Conservation (phyloP, 768 basidiomycete species). For the Pisolithus orientalis region DNA sequence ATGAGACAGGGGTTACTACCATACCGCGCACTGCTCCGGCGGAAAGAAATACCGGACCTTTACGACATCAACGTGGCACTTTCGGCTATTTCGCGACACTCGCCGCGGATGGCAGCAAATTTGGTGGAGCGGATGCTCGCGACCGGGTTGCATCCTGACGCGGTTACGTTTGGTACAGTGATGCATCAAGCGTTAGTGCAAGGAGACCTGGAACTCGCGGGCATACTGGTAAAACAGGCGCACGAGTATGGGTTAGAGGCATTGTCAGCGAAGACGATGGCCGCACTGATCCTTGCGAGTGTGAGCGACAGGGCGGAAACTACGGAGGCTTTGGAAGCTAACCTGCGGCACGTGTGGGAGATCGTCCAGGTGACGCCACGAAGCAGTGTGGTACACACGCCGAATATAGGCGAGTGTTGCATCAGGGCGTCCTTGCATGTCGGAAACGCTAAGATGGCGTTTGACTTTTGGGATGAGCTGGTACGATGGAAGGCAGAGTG, state of each 20-base stretch:
- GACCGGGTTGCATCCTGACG: slow-evolving; percentile 44
- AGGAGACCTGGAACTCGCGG: slow-evolving; percentile 38
- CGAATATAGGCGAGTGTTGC: slow-evolving; percentile 46
- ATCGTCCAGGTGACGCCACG: slow-evolving; percentile 35
- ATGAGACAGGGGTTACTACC: slow-evolving; percentile 40
- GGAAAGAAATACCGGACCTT: slow-evolving; percentile 50
- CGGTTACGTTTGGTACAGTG: slow-evolving; percentile 54
- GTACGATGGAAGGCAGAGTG: slow-evolving; percentile 40
- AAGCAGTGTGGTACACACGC: slow-evolving; percentile 32
- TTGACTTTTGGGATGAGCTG: slow-evolving; percentile 51
- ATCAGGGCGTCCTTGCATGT: slow-evolving; percentile 44
- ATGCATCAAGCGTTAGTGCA: slow-evolving; percentile 50
- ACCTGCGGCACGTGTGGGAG: slow-evolving; percentile 36
- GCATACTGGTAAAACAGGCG: slow-evolving; percentile 36
- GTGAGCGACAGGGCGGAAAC: slow-evolving; percentile 22
- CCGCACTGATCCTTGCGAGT: slow-evolving; percentile 40
- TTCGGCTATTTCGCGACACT: slow-evolving; percentile 43
- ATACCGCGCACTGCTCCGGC: slow-evolving; percentile 40
- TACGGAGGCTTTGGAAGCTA: slow-evolving; percentile 22
- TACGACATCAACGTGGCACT: slow-evolving; percentile 64
- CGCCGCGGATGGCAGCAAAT: slow-evolving; percentile 39
- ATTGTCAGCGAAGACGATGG: slow-evolving; percentile 45
- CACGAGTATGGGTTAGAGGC: slow-evolving; percentile 27
- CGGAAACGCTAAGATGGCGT: slow-evolving; percentile 47
- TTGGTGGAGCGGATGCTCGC: slow-evolving; percentile 48